A percentile compares a stretch with the other conserved stretches of the same genome.
Conservation (phyloP, 495 filamentous ascomycete genomes). For the Poronia punctata region DNA sequence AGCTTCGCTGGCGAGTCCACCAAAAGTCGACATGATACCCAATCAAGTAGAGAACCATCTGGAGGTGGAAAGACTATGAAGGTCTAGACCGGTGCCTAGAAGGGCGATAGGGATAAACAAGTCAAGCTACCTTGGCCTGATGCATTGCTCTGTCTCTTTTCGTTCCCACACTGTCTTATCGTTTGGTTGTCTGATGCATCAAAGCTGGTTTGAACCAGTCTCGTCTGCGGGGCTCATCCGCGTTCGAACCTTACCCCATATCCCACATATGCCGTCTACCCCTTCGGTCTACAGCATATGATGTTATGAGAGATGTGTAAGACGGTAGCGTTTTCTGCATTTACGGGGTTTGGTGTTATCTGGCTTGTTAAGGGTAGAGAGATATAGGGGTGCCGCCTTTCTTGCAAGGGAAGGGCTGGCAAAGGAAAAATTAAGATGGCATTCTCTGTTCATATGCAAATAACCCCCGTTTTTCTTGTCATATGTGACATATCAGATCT, state of each 20-base stretch:
- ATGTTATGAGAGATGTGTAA: constrained; percentile 9
- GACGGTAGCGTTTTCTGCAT: constrained; percentile 9
- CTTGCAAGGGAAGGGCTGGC: background rate
- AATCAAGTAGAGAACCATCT: background rate
- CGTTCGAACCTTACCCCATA: background rate
- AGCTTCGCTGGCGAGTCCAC: background rate
- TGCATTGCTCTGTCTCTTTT: background rate
- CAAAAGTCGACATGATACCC: background rate
- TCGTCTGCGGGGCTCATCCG: no score
- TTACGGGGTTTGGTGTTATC: constrained; percentile 6
- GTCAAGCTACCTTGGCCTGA: background rate
- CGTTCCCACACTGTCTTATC: background rate
- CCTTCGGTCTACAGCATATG: constrained; percentile 5
- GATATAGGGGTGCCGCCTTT: constrained; percentile 3
- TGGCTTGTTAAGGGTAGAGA: constrained; percentile 7
- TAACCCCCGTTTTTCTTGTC: no score
- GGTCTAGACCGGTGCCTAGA: background rate
- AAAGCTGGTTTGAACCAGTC: background rate
- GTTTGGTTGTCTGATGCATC: background rate
- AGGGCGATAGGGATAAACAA: background rate
- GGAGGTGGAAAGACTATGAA: background rate
- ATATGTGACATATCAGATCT: no score
- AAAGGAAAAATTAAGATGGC: constrained; percentile 8
- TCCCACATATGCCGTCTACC: background rate
- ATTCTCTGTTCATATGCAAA: constrained; percentile 6